These are phyloP conservation scores for Aspergillus baeticus DNA, from an alignment of 495 filamentous ascomycete species.

Conservation along the genomic window DNA sequence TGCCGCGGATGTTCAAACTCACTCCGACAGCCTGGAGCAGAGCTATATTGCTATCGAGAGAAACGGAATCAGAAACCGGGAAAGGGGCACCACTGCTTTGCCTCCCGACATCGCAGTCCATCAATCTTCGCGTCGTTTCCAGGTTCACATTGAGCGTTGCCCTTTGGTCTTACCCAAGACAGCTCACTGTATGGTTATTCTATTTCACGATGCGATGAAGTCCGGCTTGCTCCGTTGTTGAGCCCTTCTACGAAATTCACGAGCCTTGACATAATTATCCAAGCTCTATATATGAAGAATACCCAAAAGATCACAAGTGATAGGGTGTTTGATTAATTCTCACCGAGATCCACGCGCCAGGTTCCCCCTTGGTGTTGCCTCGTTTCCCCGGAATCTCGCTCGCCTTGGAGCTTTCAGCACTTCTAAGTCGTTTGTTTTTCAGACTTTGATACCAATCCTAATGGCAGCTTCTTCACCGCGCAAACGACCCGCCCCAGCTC, in stretches of 20 bases:
- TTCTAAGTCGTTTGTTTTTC: not conserved
- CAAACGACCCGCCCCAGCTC: conserved; percentile 47
- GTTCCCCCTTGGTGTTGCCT: no score
- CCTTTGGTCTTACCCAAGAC: conserved; percentile 5
- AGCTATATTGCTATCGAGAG: not conserved
- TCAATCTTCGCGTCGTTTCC: no score
- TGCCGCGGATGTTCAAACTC: not conserved
- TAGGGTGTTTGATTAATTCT: no score
- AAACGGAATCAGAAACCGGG: not conserved
- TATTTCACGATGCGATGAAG: conserved; percentile 28
- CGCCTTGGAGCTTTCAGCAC: not conserved
- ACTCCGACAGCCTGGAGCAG: not conserved
- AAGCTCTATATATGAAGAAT: not conserved
- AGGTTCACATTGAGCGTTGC: not conserved
- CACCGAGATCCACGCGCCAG: no score
- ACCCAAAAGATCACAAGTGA: not conserved
- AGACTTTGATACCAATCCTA: not conserved
- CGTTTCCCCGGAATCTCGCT: no score
- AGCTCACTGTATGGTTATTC: conserved; percentile 8
- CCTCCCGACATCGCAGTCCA: not conserved
- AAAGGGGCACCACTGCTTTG: not conserved
- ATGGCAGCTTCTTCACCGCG: conserved; percentile 35
- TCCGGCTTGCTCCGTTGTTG: conserved; percentile 20
- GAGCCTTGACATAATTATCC: not conserved
- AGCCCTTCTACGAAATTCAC: conserved; percentile 15